Conservation (phyloP, 2,329 filamentous ascomycete genomes). For the Hymenoscyphus fraxineus region DNA sequence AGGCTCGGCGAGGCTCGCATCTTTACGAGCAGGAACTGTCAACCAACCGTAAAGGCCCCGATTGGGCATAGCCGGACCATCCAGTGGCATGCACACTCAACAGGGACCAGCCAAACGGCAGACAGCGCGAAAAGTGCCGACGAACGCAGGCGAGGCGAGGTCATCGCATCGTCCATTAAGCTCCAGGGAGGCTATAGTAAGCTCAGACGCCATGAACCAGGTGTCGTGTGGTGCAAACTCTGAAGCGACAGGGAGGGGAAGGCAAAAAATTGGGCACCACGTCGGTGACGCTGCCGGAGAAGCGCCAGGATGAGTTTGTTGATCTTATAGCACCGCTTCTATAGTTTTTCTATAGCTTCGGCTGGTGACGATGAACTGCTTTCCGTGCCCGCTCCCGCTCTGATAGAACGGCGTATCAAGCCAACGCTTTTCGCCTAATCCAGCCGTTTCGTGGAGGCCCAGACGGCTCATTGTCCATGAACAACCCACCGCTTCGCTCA, state of each 20-base stretch:
- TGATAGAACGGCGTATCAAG: no score
- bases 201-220: neutral
- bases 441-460: neutral
- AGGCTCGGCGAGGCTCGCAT: neutral
- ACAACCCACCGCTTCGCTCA: neutral
- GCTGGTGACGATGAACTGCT: neutral
- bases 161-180: neutral
- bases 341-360: neutral
- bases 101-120: slow-evolving; percentile 19
- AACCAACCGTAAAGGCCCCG: slow-evolving; percentile 6
- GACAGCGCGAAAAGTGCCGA: slow-evolving; percentile 20
- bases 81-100: neutral
- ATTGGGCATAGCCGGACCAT: slow-evolving; percentile 14
- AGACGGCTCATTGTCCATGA: neutral
- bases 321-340: neutral
- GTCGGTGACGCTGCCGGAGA: slow-evolving; percentile 2
- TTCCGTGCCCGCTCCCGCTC: neutral
- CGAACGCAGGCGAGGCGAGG: slow-evolving; percentile 13
- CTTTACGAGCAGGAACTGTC: neutral
- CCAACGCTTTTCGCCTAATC: neutral
- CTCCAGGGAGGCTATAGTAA: slow-evolving; percentile 3
- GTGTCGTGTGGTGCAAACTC: neutral
- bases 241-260: neutral
- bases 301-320: neutral
- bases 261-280: neutral